Conservation (phyloP, 345 rosid species). For the Eucalyptus tenuipes region DNA sequence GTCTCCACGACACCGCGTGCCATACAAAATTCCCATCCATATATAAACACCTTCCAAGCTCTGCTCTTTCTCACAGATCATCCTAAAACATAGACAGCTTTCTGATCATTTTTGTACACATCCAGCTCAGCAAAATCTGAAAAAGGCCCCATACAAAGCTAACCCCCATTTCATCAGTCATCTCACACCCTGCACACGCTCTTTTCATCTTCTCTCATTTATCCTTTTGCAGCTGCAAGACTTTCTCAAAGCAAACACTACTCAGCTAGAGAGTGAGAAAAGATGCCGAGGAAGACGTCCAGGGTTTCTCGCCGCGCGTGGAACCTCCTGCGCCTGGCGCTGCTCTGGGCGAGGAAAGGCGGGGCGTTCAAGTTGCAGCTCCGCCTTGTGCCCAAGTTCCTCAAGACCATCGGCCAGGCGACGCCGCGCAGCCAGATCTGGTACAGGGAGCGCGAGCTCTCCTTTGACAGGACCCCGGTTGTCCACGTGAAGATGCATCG, state of each 20-base stretch:
- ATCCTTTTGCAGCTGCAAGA: not conserved
- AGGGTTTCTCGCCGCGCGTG: constrained; percentile 22
- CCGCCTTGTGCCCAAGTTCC: constrained; percentile 29
- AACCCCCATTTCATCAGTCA: too few relatives aligned
- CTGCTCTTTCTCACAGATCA: not conserved
- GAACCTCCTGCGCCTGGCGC: constrained; percentile 41
- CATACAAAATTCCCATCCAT: not conserved
- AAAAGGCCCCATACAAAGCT: not conserved
- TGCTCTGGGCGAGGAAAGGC: constrained; percentile 76
- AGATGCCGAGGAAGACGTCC: not conserved
- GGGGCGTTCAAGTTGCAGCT: constrained; percentile 44
- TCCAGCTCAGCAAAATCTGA: not conserved
- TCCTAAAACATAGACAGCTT: not conserved
- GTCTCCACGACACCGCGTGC: not conserved
- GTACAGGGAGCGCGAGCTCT: constrained; percentile 61
- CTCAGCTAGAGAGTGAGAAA: not conserved
- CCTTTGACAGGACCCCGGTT: constrained; percentile 76
- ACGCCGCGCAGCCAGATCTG: constrained; percentile 3
- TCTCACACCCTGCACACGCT: not conserved
- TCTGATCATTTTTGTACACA: not conserved
- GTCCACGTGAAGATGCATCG: constrained; percentile 55
- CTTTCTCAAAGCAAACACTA: not conserved
- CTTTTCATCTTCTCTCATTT: not conserved
- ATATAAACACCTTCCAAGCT: not conserved
- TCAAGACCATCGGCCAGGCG: constrained; percentile 26